Evolutionary conservation across 768 basidiomycete species (phyloP).

Genomic region (Daedaleopsis nitida): DNA sequence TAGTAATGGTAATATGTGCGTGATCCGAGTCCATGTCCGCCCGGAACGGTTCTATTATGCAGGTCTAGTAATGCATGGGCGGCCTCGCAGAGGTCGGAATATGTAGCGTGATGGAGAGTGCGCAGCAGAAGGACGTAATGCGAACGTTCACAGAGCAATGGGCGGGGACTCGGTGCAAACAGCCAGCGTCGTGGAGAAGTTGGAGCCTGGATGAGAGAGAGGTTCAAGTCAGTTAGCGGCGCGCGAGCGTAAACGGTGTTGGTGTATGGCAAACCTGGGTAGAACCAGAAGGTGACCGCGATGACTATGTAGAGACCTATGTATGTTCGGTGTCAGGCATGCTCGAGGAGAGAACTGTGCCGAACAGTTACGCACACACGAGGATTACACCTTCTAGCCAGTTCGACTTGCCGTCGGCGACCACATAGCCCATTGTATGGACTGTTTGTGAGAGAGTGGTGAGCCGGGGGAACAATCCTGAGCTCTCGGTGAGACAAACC

Average conservation of each 20-base stretch:
- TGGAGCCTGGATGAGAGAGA: conserved; percentile 32
- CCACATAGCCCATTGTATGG: conserved; percentile 77
- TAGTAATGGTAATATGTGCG: neutral
- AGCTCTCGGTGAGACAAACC: conserved; percentile 33
- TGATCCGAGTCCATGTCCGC: conserved; percentile 6
- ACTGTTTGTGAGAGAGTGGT: conserved; percentile 19
- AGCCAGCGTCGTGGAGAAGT: conserved; percentile 33
- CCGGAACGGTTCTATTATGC: neutral
- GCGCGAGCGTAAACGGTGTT: neutral
- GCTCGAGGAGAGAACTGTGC: neutral
- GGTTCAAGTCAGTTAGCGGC: neutral
- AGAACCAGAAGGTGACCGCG: conserved; percentile 56
- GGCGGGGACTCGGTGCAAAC: conserved; percentile 25
- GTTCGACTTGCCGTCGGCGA: conserved; percentile 87
- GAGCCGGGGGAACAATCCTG: neutral
- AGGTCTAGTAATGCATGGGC: conserved; percentile 12
- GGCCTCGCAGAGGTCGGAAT: conserved; percentile 9
- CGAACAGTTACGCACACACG: conserved; percentile 48
- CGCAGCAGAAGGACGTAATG: neutral
- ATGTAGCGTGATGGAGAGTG: neutral
- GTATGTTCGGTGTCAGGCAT: neutral
- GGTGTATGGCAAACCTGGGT: conserved; percentile 40
- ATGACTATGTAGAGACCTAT: conserved; percentile 58
- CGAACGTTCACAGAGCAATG: conserved; percentile 4
- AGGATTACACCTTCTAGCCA: conserved; percentile 90